Percentiles rank a stretch among this genome's conserved stretches.
Evolutionary conservation across 169 alveolate genomes (phyloP).

Genomic region (Plasmodium gallinaceum): DNA sequence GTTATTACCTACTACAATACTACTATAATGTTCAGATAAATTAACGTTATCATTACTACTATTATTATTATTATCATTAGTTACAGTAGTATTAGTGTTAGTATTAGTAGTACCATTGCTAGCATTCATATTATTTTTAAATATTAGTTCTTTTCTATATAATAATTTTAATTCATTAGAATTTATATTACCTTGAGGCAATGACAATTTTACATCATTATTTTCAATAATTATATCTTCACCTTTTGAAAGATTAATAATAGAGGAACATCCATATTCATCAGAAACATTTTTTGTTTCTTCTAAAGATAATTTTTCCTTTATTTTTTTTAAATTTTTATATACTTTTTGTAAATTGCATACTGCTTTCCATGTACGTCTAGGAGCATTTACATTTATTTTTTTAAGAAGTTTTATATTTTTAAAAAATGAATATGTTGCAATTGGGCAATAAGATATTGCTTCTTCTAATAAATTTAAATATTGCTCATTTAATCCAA

Average conservation of each 20-base stretch:
- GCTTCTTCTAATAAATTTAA: slow-evolving; percentile 71
- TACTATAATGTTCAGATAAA: neutral
- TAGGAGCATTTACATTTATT: slow-evolving; percentile 58
- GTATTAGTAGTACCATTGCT: neutral
- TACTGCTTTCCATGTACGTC: slow-evolving; percentile 71
- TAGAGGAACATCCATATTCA: slow-evolving; percentile 4
- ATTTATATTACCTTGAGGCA: slow-evolving; percentile 18
- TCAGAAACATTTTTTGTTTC: slow-evolving; percentile 8
- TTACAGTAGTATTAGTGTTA: neutral
- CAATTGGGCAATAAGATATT: slow-evolving; percentile 72
- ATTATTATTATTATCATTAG: slow-evolving; percentile 8
- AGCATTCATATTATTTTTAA: neutral
- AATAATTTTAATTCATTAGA: slow-evolving; percentile 12
- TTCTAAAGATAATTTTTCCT: slow-evolving; percentile 34
- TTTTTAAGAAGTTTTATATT: slow-evolving; percentile 55
- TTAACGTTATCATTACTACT: neutral
- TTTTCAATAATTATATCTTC: neutral
- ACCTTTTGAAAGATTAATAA: neutral
- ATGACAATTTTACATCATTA: neutral
- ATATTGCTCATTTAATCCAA: slow-evolving; percentile 58
- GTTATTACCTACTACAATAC: slow-evolving; percentile 14
- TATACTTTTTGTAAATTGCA: slow-evolving; percentile 49
- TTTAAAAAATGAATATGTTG: slow-evolving; percentile 58
- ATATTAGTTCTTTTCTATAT: slow-evolving; percentile 18
- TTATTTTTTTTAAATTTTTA: slow-evolving; percentile 50